These are phyloP conservation scores for Eragrostis nindensis DNA, from an alignment of 176 grass and related monocot species.

Conservation along the genomic window DNA sequence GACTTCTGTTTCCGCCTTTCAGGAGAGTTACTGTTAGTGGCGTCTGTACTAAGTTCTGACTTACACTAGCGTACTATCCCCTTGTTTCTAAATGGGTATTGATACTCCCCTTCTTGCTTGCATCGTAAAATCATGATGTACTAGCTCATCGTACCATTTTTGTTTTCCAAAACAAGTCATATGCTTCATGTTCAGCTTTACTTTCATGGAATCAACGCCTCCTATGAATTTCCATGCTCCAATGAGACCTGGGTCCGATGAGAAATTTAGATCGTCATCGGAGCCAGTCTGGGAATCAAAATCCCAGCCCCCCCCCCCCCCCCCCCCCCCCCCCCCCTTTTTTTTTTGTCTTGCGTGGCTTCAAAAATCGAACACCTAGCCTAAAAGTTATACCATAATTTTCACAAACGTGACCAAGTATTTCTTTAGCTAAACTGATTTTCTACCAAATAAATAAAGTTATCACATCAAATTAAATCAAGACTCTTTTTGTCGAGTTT, in stretches of 20 bases:
- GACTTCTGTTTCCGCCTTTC: not conserved
- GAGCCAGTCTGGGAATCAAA: not conserved
- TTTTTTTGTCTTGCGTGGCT: too few relatives aligned
- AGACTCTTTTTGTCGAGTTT: slow-evolving; percentile 63
- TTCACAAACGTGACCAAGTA: not conserved
- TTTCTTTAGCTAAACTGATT: slow-evolving; percentile 37
- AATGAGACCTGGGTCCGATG: not conserved
- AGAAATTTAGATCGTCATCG: not conserved
- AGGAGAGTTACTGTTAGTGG: not conserved
- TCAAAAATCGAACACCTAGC: too few relatives aligned
- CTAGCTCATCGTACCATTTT: not conserved
- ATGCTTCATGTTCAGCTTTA: too few relatives aligned
- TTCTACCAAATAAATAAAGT: slow-evolving; percentile 27
- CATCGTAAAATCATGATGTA: not conserved
- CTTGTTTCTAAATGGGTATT: not conserved
- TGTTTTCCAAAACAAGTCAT: not conserved
- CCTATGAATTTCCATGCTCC: too few relatives aligned
- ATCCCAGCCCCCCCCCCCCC: too few relatives aligned
- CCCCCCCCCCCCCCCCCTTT: too few relatives aligned
- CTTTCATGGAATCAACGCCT: too few relatives aligned
- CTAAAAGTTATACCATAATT: not conserved
- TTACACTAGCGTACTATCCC: not conserved
- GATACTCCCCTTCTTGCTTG: not conserved
- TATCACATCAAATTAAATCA: slow-evolving; percentile 40
- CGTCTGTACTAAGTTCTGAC: too few relatives aligned